phyloP scores from a whole-genome alignment of 106 monocot species.

The Dioscorea alata region DNA sequence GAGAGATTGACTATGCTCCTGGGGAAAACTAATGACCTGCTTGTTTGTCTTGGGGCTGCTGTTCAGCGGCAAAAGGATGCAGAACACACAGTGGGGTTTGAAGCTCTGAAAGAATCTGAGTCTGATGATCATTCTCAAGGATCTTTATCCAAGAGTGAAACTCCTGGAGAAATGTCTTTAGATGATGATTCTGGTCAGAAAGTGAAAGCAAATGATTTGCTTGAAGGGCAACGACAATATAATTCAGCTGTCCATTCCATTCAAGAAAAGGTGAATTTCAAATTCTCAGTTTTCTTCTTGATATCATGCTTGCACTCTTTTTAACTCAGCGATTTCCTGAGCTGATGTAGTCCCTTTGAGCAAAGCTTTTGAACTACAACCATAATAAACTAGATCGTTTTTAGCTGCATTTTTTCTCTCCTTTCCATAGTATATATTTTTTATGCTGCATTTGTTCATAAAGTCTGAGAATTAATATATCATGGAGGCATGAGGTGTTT shows the following conservation, averaged over 20 bases:
- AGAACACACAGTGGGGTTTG: slow-evolving; percentile 44
- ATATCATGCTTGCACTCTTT: too few relatives aligned
- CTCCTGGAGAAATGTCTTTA: slow-evolving; percentile 24
- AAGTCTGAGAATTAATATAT: too few relatives aligned
- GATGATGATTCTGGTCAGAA: slow-evolving; percentile 35
- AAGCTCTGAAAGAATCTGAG: slow-evolving; percentile 34
- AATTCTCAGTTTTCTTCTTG: too few relatives aligned
- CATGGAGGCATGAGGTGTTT: too few relatives aligned
- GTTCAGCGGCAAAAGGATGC: slow-evolving; percentile 94
- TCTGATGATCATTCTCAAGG: slow-evolving; percentile 29
- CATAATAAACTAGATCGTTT: too few relatives aligned
- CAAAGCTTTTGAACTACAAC: too few relatives aligned
- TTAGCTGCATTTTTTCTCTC: too few relatives aligned
- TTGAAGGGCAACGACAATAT: slow-evolving; percentile 91
- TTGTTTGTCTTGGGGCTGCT: slow-evolving; percentile 93
- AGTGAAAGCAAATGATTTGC: slow-evolving; percentile 63
- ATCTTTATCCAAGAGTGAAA: slow-evolving; percentile 29
- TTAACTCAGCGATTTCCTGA: too few relatives aligned
- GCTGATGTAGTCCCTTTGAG: too few relatives aligned
- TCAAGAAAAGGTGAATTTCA: slow-evolving; percentile 77
- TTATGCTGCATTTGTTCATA: too few relatives aligned
- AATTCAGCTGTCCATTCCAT: slow-evolving; percentile 94
- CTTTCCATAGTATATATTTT: too few relatives aligned
- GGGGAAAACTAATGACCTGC: slow-evolving; percentile 97
- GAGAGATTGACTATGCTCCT: slow-evolving; percentile 89